A percentile compares a stretch with the other conserved stretches of the same genome.
Conservation (phyloP, 2,329 filamentous ascomycete species). For the Dothideomycetes sp. region DNA sequence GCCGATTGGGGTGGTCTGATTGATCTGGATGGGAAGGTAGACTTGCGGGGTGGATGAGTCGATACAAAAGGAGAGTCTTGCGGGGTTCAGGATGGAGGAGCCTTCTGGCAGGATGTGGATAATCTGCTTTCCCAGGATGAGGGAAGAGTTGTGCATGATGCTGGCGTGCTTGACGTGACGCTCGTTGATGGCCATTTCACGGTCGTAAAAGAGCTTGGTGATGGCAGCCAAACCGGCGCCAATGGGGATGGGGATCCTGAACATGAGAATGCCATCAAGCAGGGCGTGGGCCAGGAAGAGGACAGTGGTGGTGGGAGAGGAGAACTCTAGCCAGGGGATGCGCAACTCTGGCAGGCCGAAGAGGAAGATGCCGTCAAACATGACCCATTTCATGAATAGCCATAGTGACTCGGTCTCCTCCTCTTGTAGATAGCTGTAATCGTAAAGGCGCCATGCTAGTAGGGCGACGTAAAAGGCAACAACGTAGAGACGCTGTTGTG, state of each 20-base stretch:
- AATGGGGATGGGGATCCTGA: conserved; percentile 71
- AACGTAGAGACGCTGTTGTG: conserved; percentile 81
- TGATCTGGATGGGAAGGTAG: conserved; percentile 77
- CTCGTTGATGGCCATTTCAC: conserved; percentile 88
- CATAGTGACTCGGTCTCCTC: conserved; percentile 80
- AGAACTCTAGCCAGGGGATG: conserved; percentile 95
- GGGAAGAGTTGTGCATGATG: conserved; percentile 81
- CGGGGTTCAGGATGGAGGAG: conserved; percentile 73
- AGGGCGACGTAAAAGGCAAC: conserved; percentile 67
- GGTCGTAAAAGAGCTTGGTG: conserved; percentile 76
- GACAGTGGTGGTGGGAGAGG: conserved; percentile 58
- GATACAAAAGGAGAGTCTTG: conserved; percentile 71
- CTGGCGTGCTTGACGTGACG: conserved; percentile 77
- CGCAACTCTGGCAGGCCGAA: conserved; percentile 77
- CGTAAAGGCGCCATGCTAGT: conserved; percentile 74
- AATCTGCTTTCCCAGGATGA: conserved; percentile 93
- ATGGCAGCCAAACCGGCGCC: conserved; percentile 61
- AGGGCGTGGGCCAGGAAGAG: conserved; percentile 63
- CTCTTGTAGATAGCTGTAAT: conserved; percentile 68
- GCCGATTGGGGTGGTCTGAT: conserved; percentile 78
- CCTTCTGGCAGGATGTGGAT: conserved; percentile 97
- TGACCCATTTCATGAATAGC: conserved; percentile 88
- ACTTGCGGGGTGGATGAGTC: conserved; percentile 50
- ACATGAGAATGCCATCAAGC: conserved; percentile 82
- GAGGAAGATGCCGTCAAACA: conserved; percentile 75